These are phyloP conservation scores for Eragrostis nindensis DNA, from an alignment of 176 grass and related monocot genomes.

Conservation along the genomic window DNA sequence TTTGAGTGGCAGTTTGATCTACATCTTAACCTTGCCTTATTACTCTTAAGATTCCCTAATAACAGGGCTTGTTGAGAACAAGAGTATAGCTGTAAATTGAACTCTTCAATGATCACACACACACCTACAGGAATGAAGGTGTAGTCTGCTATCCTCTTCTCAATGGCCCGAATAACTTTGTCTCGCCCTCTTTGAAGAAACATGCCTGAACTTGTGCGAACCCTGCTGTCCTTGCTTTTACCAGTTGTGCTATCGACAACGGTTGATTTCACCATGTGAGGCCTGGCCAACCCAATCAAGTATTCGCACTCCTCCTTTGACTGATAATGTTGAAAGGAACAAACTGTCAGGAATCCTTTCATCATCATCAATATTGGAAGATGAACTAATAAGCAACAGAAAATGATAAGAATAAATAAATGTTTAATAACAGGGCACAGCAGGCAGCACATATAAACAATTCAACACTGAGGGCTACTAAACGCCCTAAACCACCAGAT, in stretches of 20 bases:
- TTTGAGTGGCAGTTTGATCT: background rate
- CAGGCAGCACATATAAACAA: conserved; percentile 3
- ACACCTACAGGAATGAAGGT: conserved; percentile 86
- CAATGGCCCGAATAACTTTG: conserved; percentile 78
- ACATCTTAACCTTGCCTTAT: background rate
- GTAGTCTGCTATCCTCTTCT: conserved; percentile 94
- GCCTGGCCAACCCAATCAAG: conserved; percentile 78
- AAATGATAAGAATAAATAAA: background rate
- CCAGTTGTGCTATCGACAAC: conserved; percentile 89
- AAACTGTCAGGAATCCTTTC: conserved; percentile 2
- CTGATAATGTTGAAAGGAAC: conserved; percentile 51
- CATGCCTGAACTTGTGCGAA: conserved; percentile 93
- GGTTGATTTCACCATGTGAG: conserved; percentile 90
- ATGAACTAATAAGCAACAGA: background rate
- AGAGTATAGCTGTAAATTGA: background rate
- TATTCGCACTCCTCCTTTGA: conserved; percentile 95
- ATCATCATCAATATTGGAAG: background rate
- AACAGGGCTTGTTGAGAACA: background rate
- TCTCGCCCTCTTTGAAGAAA: conserved; percentile 83
- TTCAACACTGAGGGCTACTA: background rate
- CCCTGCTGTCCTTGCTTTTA: conserved; percentile 95
- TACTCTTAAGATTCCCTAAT: background rate
- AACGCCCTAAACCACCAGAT: too few relatives aligned
- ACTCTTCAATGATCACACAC: conserved; percentile 1
- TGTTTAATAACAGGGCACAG: background rate